phyloP scores from a whole-genome alignment of 73 alveolate genomes.

The Paramecium primaurelia region DNA sequence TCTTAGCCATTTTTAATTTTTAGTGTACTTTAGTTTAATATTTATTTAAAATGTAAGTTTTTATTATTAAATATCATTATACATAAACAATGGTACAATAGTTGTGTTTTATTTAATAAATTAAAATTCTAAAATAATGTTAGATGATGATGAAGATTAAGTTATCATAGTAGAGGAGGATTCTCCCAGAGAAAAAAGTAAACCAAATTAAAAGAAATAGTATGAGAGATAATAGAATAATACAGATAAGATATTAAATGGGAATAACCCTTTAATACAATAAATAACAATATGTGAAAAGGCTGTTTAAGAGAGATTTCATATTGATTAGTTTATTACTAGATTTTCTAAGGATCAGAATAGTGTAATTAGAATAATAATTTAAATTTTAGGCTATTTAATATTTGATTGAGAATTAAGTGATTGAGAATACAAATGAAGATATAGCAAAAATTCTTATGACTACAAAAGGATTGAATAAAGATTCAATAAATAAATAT shows the following conservation, averaged over 20 bases:
- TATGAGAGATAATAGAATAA: not conserved
- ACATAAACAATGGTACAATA: not conserved
- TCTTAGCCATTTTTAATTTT: not conserved
- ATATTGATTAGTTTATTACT: slow-evolving; percentile 42
- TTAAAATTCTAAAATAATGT: not conserved
- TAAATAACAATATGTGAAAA: not conserved
- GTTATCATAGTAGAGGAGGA: not conserved
- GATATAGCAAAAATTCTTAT: slow-evolving; percentile 64
- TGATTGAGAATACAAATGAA: slow-evolving; percentile 26
- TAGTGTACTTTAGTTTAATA: not conserved
- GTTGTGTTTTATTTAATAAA: not conserved
- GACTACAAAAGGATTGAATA: slow-evolving; percentile 73
- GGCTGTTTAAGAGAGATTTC: not conserved
- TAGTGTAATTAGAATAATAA: not conserved
- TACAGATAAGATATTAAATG: not conserved
- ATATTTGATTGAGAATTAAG: slow-evolving; percentile 30
- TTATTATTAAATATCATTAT: not conserved
- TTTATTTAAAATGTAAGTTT: not conserved
- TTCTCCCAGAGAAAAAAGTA: not conserved
- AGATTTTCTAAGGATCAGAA: slow-evolving; percentile 45
- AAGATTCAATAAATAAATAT: slow-evolving; percentile 63
- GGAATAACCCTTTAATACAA: not conserved
- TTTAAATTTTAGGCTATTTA: slow-evolving; percentile 35
- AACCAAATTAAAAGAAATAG: not conserved
- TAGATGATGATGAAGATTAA: not conserved